Evolutionary conservation across 176 grass and related monocot species (phyloP), one percentile per base, ranked within the genome.

Genomic region (Eleusine indica): DNA sequence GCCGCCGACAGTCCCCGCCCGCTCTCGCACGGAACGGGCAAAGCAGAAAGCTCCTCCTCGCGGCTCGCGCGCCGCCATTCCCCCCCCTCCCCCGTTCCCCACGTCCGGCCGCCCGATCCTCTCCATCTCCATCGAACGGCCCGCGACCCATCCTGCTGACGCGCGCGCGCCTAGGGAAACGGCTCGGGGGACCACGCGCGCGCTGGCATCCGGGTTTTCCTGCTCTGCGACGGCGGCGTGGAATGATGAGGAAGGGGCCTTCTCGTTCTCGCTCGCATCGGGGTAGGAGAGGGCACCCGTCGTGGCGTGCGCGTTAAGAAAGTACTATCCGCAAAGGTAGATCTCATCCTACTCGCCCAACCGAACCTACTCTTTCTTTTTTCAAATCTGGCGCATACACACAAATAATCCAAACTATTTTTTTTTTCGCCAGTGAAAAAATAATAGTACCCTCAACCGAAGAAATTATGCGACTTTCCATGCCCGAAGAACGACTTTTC

Each of bases 291-390:
- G 38, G 52, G 52, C 10, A 48, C 77, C 80, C 77, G 25, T 30
- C 61, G 46, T 35, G 32, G 32, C 84, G 77, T 25, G 61, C 30
- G 77, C 39, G 61, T 61, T 38, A 87, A 75, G 62, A 44, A 57
- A 74, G n/a, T 12, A 57, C 30, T 10, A 17, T 37, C 47, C 74
- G 52, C 22, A 63, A 71, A 63, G 66, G 39, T n/a, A 4, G 32
- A 29, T 73, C 49, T 74, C 47, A 43, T 68, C 64, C 0, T 1
- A 39, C 9, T 4, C 1, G 0, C 38, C 37, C 35, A 42, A 74
- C 72, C 71, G 29, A 51, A 51, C 71, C 70, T 48, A 53, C 46
- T 13, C 46, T 54, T 22, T 35, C 32, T 35, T 35, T 35, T 35
- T 35, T 35, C 32, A 35, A 35, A 35, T 35, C 32, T 35, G 32